Percentiles rank a stretch among this genome's conserved stretches.
These are phyloP conservation scores for Neurospora sp. DNA, from an alignment of 495 filamentous ascomycete species.

Conservation along the genomic window DNA sequence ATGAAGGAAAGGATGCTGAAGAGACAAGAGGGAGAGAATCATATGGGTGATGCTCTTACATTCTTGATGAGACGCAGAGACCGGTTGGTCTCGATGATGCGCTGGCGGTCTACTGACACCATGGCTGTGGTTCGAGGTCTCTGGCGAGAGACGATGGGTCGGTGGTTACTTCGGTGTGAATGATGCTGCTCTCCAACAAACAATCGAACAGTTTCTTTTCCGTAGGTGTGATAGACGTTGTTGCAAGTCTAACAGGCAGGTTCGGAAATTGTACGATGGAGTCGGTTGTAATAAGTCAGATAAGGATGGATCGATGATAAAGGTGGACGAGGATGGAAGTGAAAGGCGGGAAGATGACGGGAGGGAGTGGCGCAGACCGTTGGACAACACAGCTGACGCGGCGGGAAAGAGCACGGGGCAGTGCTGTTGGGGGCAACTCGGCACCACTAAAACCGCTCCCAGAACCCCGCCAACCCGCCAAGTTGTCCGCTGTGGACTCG, in stretches of 20 bases:
- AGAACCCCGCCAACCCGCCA: not conserved
- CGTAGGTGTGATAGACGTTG: not conserved
- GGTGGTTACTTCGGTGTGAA: not conserved
- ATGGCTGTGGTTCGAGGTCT: slow-evolving; percentile 10
- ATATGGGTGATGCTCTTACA: slow-evolving; percentile 34
- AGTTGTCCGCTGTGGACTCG: not conserved
- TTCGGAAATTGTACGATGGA: not conserved
- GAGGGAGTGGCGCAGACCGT: not conserved
- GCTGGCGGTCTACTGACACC: slow-evolving; percentile 36
- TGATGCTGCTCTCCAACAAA: not conserved
- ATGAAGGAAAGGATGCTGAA: not conserved
- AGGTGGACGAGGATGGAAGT: not conserved
- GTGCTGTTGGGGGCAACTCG: not conserved
- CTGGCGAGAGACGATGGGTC: not conserved
- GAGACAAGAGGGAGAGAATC: not conserved
- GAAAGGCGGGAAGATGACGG: not conserved
- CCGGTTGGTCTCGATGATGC: slow-evolving; percentile 57
- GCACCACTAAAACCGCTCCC: not conserved
- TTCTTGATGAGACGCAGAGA: slow-evolving; percentile 79
- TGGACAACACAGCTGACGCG: not conserved
- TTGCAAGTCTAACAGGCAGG: not conserved
- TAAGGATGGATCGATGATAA: not conserved
- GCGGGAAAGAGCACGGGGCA: not conserved
- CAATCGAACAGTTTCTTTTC: not conserved
- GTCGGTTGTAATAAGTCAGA: not conserved